These are phyloP conservation scores for Suillus cothurnatus DNA, from an alignment of 768 basidiomycete species.

Conservation along the genomic window DNA sequence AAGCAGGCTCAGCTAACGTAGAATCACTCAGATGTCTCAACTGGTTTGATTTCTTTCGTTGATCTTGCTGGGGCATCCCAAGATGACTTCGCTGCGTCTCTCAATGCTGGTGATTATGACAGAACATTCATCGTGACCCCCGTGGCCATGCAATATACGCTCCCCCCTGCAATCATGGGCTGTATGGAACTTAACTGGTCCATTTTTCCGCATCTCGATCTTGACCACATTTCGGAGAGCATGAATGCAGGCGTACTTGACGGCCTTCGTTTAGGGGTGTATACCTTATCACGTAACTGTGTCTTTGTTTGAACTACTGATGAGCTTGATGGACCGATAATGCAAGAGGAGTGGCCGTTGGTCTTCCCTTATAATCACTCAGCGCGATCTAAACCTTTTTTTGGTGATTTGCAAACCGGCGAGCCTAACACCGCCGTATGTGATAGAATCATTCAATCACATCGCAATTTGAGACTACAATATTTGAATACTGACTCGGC, in stretches of 20 bases:
- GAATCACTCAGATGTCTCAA: conserved; percentile 23
- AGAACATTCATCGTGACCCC: conserved; percentile 35
- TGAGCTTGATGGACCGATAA: neutral
- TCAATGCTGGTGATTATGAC: conserved; percentile 16
- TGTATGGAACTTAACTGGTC: conserved; percentile 27
- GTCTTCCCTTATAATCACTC: neutral
- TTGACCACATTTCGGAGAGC: conserved; percentile 39
- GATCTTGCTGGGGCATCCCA: conserved; percentile 35
- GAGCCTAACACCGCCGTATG: neutral
- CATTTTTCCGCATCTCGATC: conserved; percentile 40
- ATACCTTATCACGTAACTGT: conserved; percentile 22
- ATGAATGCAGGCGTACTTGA: conserved; percentile 29
- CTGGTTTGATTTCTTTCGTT: conserved; percentile 22
- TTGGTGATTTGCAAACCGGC: neutral
- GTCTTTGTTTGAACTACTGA: neutral
- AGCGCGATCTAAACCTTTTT: neutral
- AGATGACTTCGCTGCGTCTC: conserved; percentile 17
- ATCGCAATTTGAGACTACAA: neutral
- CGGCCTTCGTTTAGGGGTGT: conserved; percentile 38
- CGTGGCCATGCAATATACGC: conserved; percentile 23
- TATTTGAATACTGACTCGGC: neutral
- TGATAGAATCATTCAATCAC: neutral
- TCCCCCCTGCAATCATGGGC: conserved; percentile 19
- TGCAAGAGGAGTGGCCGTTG: neutral
- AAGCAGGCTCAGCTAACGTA: conserved; percentile 2